Evolutionary conservation across 148 eudicot species (phyloP), one percentile per base, ranked within the genome.

Genomic region (Heliosperma pusillum): DNA sequence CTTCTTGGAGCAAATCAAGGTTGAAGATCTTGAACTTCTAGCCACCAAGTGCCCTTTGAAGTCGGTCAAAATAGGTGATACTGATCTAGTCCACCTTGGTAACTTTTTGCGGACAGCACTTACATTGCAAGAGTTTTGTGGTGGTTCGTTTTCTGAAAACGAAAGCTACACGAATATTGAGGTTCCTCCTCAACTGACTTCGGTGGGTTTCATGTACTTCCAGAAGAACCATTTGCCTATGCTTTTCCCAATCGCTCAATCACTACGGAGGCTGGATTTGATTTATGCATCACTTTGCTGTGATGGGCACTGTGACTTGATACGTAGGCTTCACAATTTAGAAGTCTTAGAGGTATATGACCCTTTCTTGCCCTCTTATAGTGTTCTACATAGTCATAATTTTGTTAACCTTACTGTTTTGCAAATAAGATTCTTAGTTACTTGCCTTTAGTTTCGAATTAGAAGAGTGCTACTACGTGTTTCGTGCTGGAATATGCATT

Each of bases 311-410:
- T 88, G 90, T 82, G 83, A 72, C 47, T 80, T 96, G 47, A 78
- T 96, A 42, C 87, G 88, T 21, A 82, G 73, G 74, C 93, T 97
- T 80, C 95, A 89, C 42, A 96, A 90, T 80, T 82, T 96, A 75
- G 99, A 96, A 85, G 85, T 92, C 79, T 87, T 96, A 63, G 97
- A 93, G 97, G 99, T 96, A 88, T 69, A 75, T 5, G 68, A 57
- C 65, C 47, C 33, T 59, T 59, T 65, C 57, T n/a, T 7, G 13
- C 22, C 64, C n/a, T 25, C 66, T 9, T 42, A 5, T 5, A 0
- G 22, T 22, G 20, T 70, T 42, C n/a, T 20, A 56, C 26, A 19
- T 50, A 47, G 33, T 27, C 29, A 16, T 29, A 12, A 22, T 0
- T 5, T 40, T 16, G 12, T 45, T 21, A 45, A 42, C 33, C 66